These are phyloP conservation scores for Lanzia echinophila DNA, from an alignment of 2,329 filamentous ascomycete species.

Conservation along the genomic window DNA sequence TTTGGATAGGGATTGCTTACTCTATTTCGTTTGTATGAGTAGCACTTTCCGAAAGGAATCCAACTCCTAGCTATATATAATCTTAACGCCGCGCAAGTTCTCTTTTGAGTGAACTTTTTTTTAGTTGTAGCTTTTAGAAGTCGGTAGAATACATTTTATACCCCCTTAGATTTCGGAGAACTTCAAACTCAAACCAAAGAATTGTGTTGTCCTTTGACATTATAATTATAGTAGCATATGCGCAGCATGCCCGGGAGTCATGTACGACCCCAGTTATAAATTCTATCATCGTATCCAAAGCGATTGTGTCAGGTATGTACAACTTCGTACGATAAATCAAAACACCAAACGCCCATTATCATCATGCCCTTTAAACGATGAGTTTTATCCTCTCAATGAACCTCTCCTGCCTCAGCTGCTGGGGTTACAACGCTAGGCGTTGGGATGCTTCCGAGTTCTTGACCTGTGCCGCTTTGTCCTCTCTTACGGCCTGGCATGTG, in stretches of 20 bases:
- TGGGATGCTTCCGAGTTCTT: constrained; percentile 61
- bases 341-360: constrained; percentile 2
- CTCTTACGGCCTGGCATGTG: constrained; percentile 70
- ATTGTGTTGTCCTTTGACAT: constrained; percentile 10
- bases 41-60: too few species aligned
- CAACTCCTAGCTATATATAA: too few species aligned
- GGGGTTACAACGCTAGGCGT: constrained; percentile 17
- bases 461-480: constrained; percentile 61
- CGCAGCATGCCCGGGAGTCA: constrained; percentile 1
- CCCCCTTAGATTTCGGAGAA: too few species aligned
- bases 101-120: too few species aligned
- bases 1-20: too few species aligned
- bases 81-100: too few species aligned
- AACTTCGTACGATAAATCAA: constrained; percentile 5
- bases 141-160: too few species aligned
- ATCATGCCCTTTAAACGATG: neutral
- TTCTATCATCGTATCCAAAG: constrained; percentile 4
- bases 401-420: constrained; percentile 18
- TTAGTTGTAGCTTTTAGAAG: neutral
- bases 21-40: too few species aligned
- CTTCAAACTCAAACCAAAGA: too few species aligned
- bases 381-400: constrained; percentile 26
- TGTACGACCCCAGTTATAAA: constrained; percentile 5
- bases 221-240: constrained; percentile 14
- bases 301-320: constrained; percentile 11